Conservation (phyloP, 495 filamentous ascomycete species). For the Cercophora scortea region DNA sequence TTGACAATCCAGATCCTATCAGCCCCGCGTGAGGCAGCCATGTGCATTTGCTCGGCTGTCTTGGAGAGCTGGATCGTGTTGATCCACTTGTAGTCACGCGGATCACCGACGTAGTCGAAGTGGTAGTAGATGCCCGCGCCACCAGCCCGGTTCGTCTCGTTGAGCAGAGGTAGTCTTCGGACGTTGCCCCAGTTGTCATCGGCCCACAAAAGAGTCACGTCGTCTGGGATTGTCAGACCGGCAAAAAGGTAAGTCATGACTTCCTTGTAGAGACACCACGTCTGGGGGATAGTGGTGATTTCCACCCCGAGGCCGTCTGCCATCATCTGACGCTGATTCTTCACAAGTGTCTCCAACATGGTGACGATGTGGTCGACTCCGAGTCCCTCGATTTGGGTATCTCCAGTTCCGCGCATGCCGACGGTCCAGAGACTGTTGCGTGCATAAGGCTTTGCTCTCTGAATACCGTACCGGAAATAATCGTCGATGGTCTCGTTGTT, state of each 20-base stretch:
- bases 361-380: constrained; percentile 48
- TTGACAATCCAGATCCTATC: constrained; percentile 70
- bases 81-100: constrained; percentile 63
- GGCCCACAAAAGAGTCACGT: constrained; percentile 65
- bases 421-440: constrained; percentile 56
- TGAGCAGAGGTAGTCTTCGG: constrained; percentile 52
- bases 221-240: constrained; percentile 60
- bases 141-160: constrained; percentile 52
- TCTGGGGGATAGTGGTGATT: constrained; percentile 54
- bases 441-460: constrained; percentile 57
- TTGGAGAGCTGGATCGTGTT: constrained; percentile 61
- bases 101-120: constrained; percentile 63
- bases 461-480: constrained; percentile 60
- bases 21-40: constrained; percentile 54
- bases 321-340: constrained; percentile 50
- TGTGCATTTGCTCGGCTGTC: constrained; percentile 56
- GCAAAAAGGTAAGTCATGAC: constrained; percentile 60
- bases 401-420: constrained; percentile 66
- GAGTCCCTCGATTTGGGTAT: constrained; percentile 49
- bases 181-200: constrained; percentile 74
- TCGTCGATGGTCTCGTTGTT: constrained; percentile 57
- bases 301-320: constrained; percentile 46
- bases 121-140: constrained; percentile 75
- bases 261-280: constrained; percentile 68
- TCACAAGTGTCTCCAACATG: constrained; percentile 52